phyloP scores from a whole-genome alignment of 2,329 filamentous ascomycete species.

The Phialocephala sp. region DNA sequence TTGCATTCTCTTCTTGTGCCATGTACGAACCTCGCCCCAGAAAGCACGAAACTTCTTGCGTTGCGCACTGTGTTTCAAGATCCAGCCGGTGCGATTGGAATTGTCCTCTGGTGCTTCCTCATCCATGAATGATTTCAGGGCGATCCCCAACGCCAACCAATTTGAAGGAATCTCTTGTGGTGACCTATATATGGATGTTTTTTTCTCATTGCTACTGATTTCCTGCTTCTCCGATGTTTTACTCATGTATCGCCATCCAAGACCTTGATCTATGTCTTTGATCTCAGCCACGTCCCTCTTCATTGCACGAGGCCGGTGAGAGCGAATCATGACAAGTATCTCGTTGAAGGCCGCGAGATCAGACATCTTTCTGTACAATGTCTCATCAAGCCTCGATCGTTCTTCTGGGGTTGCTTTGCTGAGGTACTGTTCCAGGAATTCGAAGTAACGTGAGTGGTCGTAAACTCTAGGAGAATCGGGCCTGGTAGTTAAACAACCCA shows the following conservation, averaged over 20 bases:
- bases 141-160: not conserved
- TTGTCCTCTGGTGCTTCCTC: not conserved
- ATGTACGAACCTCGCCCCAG: not conserved
- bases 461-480: not conserved
- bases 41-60: not conserved
- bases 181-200: not conserved
- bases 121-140: not conserved
- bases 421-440: conserved; percentile 15
- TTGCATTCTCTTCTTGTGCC: not conserved
- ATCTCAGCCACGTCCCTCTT: conserved; percentile 2
- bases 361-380: conserved; percentile 8
- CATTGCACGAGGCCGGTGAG: conserved; percentile 15
- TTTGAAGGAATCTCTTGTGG: not conserved
- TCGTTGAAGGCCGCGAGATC: conserved; percentile 22
- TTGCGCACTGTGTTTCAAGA: not conserved
- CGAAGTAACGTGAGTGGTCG: conserved; percentile 18
- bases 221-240: not conserved
- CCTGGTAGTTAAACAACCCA: not conserved
- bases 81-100: not conserved
- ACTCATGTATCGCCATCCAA: not conserved
- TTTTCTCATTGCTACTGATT: too few species aligned
- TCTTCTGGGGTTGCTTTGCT: conserved; percentile 8
- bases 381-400: conserved; percentile 14
- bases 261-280: not conserved
- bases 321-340: conserved; percentile 13